Evolutionary conservation across 495 filamentous ascomycete genomes (phyloP), one percentile per base, ranked within the genome.

Genomic region (Penicillium cosmopolitanum): DNA sequence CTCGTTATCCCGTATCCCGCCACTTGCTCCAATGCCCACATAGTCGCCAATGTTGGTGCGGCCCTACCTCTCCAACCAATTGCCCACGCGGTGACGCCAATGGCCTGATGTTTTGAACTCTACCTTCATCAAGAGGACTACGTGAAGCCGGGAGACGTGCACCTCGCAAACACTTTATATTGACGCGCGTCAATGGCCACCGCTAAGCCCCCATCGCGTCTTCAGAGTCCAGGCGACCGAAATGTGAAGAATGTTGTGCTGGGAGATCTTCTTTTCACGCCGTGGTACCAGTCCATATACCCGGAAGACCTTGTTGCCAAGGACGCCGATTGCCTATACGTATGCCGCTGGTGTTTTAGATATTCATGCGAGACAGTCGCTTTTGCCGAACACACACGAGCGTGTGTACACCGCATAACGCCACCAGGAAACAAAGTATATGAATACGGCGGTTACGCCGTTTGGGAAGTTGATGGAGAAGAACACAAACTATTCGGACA

Each of bases 381-480:
- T 33, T 87, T 80, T 63, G 65, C 84, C 48, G 75, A 72, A 19
- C 87, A 90, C 72, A 76, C 70, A 57, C 73, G 65, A 33, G 55
- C 66, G 10, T 79, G 77, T 56, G 66, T 68, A 43, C 63, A 74
- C 58, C 73, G 70, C 21, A 70, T 54, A 51, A 71, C 60, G 13
- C 79, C 79, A 23, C 78, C 79, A 0, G 82, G 80, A 4, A 73
- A 61, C 40, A 73, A 78, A 57, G 82, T 86, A 63, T 91, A 87
- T 68, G 74, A 70, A 55, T 84, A 80, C 66, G 84, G 79, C 58
- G 83, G 73, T 53, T 88, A 79, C 66, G 80, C 75, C 51, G 87
- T 98, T n/a, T 93, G 90, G 82, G 91, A 97, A 71, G 84, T 98
- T 2, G 95, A 98, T 67, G 95, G 95, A 33, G 89, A 89, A 65